phyloP scores from a whole-genome alignment of 2,329 filamentous ascomycete genomes.

The Passalora sequoiae region DNA sequence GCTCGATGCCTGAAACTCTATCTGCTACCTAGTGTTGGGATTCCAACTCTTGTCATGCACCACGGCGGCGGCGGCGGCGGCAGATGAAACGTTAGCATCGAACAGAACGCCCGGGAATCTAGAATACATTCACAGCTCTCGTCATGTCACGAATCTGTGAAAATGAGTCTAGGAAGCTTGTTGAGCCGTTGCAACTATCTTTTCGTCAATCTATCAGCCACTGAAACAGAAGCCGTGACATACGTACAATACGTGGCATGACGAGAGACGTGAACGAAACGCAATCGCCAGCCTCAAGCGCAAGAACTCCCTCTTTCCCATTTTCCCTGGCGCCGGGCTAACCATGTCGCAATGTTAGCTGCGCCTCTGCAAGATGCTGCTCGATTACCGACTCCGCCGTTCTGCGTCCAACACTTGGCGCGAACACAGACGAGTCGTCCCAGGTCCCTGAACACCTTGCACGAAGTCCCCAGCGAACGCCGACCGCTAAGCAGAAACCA shows the following conservation, averaged over 20 bases:
- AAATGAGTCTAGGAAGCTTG: constrained; percentile 18
- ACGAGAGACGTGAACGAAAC: constrained; percentile 22
- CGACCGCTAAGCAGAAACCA: constrained; percentile 18
- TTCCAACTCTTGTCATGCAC: constrained; percentile 24
- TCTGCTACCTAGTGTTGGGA: background rate
- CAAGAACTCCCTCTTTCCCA: constrained; percentile 6
- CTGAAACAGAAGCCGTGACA: constrained; percentile 25
- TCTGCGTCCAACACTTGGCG: constrained; percentile 30
- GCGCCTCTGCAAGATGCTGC: constrained; percentile 15
- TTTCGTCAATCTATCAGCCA: constrained; percentile 35
- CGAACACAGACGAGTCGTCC: constrained; percentile 21
- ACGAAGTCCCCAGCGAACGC: constrained; percentile 22
- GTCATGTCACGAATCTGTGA: constrained; percentile 22
- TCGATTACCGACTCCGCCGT: constrained; percentile 21
- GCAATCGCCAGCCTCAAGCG: constrained; percentile 14
- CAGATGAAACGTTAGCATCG: constrained; percentile 7
- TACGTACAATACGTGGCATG: constrained; percentile 32
- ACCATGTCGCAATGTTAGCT: constrained; percentile 18
- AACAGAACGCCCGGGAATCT: constrained; percentile 15
- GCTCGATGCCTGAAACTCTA: constrained; percentile 9
- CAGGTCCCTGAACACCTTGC: constrained; percentile 26
- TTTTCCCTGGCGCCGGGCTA: constrained; percentile 11
- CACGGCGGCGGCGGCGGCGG: constrained; percentile 18
- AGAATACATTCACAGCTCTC: constrained; percentile 24
- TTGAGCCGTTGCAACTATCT: constrained; percentile 28